Conservation (phyloP, 805 yeast genomes). For the Yamadazyma endophytica region DNA sequence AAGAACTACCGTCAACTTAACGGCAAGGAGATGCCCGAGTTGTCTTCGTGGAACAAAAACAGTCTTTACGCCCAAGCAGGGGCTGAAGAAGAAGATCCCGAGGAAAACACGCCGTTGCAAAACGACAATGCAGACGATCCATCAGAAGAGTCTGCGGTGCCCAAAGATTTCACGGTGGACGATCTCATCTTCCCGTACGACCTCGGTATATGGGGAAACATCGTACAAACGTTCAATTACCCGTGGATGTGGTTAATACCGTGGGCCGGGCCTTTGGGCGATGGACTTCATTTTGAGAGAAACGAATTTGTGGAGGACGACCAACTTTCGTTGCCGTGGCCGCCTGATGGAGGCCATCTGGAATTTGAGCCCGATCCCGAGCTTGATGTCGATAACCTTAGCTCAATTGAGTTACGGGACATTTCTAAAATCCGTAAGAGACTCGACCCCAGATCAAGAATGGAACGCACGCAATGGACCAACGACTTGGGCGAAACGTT, state of each 20-base stretch:
- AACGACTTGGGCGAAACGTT: conserved; percentile 82
- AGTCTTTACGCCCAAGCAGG: conserved; percentile 13
- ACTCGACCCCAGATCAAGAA: conserved; percentile 33
- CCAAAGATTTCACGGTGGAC: conserved; percentile 46
- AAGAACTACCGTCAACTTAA: conserved; percentile 41
- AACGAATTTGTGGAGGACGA: conserved; percentile 54
- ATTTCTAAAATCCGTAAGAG: conserved; percentile 23
- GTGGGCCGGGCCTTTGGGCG: conserved; percentile 57
- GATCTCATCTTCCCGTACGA: conserved; percentile 85
- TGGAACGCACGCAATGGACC: conserved; percentile 53
- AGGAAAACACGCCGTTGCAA: conserved; percentile 1
- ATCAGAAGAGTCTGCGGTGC: conserved; percentile 17
- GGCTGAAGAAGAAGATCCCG: conserved; percentile 5
- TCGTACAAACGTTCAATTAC: conserved; percentile 55
- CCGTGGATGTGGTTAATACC: conserved; percentile 66
- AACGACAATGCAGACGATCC: conserved; percentile 3
- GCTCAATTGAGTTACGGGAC: conserved; percentile 10
- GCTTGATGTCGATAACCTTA: conserved; percentile 12
- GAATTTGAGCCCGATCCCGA: conserved; percentile 21
- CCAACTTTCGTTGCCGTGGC: conserved; percentile 79
- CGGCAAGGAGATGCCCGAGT: conserved; percentile 36
- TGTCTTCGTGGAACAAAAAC: conserved; percentile 43
- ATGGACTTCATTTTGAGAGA: conserved; percentile 56
- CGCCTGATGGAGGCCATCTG: conserved; percentile 75
- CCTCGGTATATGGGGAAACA: conserved; percentile 54